Evolutionary conservation across 2,329 filamentous ascomycete genomes (phyloP).

Genomic region (Malbranchea cinnamomea): DNA sequence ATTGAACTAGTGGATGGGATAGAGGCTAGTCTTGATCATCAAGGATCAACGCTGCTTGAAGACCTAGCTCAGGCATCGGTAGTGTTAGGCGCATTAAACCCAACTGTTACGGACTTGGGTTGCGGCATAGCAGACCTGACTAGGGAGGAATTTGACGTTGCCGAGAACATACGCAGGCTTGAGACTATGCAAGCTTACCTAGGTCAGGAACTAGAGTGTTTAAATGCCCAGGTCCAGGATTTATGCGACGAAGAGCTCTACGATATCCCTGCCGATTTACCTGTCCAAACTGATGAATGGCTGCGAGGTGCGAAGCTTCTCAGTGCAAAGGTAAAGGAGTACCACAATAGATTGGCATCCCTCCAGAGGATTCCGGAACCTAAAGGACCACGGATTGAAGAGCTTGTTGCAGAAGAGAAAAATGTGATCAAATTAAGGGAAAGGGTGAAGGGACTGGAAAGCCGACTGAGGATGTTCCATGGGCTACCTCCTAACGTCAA

Average conservation of each 20-base stretch:
- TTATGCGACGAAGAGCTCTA: constrained; percentile 28
- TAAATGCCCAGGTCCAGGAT: constrained; percentile 17
- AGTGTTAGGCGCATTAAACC: constrained; percentile 35
- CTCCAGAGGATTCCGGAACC: constrained; percentile 19
- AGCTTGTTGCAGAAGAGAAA: constrained; percentile 44
- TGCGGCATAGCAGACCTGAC: constrained; percentile 42
- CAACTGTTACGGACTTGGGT: constrained; percentile 36
- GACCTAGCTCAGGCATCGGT: constrained; percentile 41
- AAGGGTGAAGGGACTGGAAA: constrained; percentile 50
- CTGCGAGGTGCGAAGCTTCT: constrained; percentile 56
- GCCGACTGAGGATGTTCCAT: constrained; percentile 51
- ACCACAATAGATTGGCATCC: constrained; percentile 39
- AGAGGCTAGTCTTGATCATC: constrained; percentile 36
- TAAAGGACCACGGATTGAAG: constrained; percentile 27
- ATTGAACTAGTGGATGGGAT: constrained; percentile 37
- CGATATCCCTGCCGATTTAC: constrained; percentile 42
- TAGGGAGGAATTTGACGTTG: constrained; percentile 33
- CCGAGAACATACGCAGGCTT: constrained; percentile 43
- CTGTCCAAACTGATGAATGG: constrained; percentile 58
- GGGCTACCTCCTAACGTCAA: constrained; percentile 57
- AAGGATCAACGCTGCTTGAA: constrained; percentile 42
- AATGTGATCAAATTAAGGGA: constrained; percentile 43
- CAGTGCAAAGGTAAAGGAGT: constrained; percentile 51
- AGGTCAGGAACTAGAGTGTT: constrained; percentile 32
- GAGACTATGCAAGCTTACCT: constrained; percentile 43